A percentile compares a stretch with the other conserved stretches of the same genome.
Evolutionary conservation across 352 stramenopile genomes (phyloP).

Genomic region (Phytophthora fragariaefolia): DNA sequence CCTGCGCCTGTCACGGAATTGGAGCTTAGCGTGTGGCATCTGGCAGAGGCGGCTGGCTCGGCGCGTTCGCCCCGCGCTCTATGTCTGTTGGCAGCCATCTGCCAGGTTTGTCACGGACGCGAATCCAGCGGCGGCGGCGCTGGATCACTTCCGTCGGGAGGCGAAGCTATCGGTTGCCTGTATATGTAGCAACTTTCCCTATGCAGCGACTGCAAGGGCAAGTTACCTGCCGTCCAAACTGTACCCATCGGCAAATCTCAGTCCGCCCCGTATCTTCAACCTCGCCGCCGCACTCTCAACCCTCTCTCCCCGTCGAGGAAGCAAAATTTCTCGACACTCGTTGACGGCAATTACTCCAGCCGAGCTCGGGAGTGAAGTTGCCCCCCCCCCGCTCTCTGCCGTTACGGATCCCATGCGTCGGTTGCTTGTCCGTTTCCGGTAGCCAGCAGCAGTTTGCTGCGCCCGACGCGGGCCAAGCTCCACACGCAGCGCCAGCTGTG

Average conservation of each 20-base stretch:
- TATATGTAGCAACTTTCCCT: too few relatives aligned
- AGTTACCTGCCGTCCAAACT: too few relatives aligned
- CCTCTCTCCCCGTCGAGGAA: constrained; percentile 8
- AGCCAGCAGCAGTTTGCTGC: constrained; percentile 7
- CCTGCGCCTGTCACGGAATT: neutral
- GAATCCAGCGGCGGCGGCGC: neutral
- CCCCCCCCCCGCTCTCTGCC: constrained; percentile 17
- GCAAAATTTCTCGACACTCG: too few relatives aligned
- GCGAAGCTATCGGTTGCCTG: too few relatives aligned
- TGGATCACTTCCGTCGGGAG: too few relatives aligned
- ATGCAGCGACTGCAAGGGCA: neutral
- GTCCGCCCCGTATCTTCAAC: constrained; percentile 17
- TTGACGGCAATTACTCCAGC: too few relatives aligned
- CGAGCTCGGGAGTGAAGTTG: constrained; percentile 1
- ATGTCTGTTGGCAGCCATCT: constrained; percentile 9
- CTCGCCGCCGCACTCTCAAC: constrained; percentile 3
- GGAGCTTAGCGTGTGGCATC: neutral
- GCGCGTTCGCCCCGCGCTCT: neutral
- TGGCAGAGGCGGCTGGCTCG: constrained; percentile 17
- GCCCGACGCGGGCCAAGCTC: neutral
- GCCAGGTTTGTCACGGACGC: constrained; percentile 18
- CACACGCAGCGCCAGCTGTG: constrained; percentile 27
- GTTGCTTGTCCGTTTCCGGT: constrained; percentile 19
- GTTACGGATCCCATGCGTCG: constrained; percentile 10
- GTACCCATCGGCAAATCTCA: too few relatives aligned